A percentile compares a stretch with the other conserved stretches of the same genome.
Evolutionary conservation across 2,329 filamentous ascomycete genomes (phyloP).

Genomic region (Didymella arachidicola): DNA sequence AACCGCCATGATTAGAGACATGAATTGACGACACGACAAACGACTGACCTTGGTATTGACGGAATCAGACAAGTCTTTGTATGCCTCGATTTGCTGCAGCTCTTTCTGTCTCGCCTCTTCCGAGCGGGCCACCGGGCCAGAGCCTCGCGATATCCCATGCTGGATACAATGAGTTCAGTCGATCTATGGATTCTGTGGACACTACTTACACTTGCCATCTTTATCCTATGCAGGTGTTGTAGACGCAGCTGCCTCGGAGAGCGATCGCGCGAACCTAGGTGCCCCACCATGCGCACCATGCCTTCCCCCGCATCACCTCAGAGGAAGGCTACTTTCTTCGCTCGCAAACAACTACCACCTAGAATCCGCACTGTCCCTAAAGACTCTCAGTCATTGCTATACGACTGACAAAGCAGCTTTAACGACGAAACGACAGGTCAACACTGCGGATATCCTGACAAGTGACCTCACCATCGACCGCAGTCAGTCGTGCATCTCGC

Average conservation of each 20-base stretch:
- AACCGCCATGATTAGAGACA: not conserved
- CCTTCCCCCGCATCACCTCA: conserved; percentile 31
- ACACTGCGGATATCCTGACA: conserved; percentile 10
- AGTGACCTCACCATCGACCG: conserved; percentile 3
- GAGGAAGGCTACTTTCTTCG: conserved; percentile 26
- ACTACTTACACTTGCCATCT: conserved; percentile 54
- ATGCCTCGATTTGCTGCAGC: conserved; percentile 76
- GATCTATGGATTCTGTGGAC: not conserved
- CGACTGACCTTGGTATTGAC: conserved; percentile 69
- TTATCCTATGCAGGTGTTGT: conserved; percentile 15
- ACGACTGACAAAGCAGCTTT: conserved; percentile 46
- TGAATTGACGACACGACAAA: not conserved
- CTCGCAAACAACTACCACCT: conserved; percentile 24
- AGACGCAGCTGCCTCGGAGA: conserved; percentile 24
- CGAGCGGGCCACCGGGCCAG: conserved; percentile 64
- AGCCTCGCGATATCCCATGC: conserved; percentile 80
- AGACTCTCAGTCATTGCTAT: conserved; percentile 35
- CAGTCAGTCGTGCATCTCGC: conserved; percentile 16
- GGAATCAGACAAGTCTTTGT: conserved; percentile 73
- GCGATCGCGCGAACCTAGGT: conserved; percentile 36
- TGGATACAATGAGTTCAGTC: conserved; percentile 54
- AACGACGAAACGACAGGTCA: conserved; percentile 30
- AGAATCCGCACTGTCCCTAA: conserved; percentile 31
- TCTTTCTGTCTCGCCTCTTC: conserved; percentile 76
- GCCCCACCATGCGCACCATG: conserved; percentile 42